Percentiles rank a stretch among this genome's conserved stretches.
Conservation (phyloP, 2,329 filamentous ascomycete species). For the Paracorniculantispora psalliotae region DNA sequence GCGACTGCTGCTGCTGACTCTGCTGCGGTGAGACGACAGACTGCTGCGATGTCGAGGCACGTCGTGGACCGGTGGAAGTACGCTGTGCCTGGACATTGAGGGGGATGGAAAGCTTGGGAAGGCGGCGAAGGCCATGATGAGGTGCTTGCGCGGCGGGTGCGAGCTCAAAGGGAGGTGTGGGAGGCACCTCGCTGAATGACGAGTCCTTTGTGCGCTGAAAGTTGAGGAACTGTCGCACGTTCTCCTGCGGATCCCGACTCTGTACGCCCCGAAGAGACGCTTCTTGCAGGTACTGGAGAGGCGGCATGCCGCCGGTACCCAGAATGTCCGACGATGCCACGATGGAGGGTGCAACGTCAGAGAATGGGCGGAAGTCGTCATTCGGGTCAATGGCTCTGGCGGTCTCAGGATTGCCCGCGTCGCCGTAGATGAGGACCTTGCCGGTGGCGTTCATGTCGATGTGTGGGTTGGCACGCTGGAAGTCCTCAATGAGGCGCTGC, state of each 20-base stretch:
- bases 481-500: conserved; percentile 68
- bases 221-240: conserved; percentile 83
- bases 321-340: conserved; percentile 89
- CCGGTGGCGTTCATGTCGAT: conserved; percentile 51
- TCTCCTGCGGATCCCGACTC: conserved; percentile 79
- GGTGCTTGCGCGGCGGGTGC: conserved; percentile 36
- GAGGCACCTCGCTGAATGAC: conserved; percentile 53
- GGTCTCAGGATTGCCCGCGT: conserved; percentile 72
- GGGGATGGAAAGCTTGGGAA: conserved; percentile 61
- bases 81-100: conserved; percentile 28
- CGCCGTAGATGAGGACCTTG: conserved; percentile 70
- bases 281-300: conserved; percentile 68
- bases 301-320: conserved; percentile 60
- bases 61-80: conserved; percentile 21
- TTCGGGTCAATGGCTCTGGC: conserved; percentile 49
- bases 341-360: conserved; percentile 73
- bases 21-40: conserved; percentile 16
- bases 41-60: conserved; percentile 25
- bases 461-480: conserved; percentile 70
- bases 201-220: conserved; percentile 60
- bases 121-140: conserved; percentile 50
- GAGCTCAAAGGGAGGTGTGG: conserved; percentile 65
- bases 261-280: conserved; percentile 65
- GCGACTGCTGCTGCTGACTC: background rate
- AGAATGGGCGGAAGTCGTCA: conserved; percentile 59